phyloP scores from a whole-genome alignment of 2,329 filamentous ascomycete species.

The Epichloe glyceriae region DNA sequence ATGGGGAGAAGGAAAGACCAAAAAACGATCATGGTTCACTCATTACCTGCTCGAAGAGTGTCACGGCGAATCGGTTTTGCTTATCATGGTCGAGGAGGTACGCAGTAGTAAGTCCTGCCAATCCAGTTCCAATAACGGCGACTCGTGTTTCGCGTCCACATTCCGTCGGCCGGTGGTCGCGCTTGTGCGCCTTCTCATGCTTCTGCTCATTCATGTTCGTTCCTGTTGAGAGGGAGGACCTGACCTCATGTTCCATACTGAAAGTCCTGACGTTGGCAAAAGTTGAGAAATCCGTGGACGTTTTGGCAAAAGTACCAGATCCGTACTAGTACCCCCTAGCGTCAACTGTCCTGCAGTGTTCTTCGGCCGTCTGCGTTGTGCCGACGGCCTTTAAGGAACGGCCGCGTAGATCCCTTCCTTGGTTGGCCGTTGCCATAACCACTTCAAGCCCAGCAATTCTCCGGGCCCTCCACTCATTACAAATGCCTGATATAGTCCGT shows the following conservation, averaged over 20 bases:
- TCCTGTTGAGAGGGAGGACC: not conserved
- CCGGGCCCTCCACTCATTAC: too few relatives aligned
- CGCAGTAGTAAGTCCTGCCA: slow-evolving; percentile 24
- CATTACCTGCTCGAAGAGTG: slow-evolving; percentile 25
- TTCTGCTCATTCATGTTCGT: not conserved
- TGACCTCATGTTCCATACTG: not conserved
- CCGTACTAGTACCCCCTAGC: too few relatives aligned
- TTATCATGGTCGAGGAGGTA: slow-evolving; percentile 22
- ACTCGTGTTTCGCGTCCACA: slow-evolving; percentile 7
- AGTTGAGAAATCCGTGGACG: too few relatives aligned
- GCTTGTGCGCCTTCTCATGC: not conserved
- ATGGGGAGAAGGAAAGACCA: too few relatives aligned
- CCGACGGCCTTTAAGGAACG: too few relatives aligned
- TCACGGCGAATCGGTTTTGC: slow-evolving; percentile 18
- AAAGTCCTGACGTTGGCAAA: not conserved
- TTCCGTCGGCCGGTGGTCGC: not conserved
- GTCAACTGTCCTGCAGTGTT: too few relatives aligned
- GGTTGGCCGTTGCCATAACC: too few relatives aligned
- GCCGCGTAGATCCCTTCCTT: too few relatives aligned
- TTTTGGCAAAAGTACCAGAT: too few relatives aligned
- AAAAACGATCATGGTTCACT: not conserved
- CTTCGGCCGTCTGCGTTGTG: too few relatives aligned
- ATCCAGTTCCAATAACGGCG: slow-evolving; percentile 24
- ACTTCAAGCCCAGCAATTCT: too few relatives aligned
- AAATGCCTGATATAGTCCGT: too few relatives aligned